Percentiles rank a stretch among this genome's conserved stretches.
phyloP scores from a whole-genome alignment of 768 basidiomycete species.

The Plicaturopsis crispa region DNA sequence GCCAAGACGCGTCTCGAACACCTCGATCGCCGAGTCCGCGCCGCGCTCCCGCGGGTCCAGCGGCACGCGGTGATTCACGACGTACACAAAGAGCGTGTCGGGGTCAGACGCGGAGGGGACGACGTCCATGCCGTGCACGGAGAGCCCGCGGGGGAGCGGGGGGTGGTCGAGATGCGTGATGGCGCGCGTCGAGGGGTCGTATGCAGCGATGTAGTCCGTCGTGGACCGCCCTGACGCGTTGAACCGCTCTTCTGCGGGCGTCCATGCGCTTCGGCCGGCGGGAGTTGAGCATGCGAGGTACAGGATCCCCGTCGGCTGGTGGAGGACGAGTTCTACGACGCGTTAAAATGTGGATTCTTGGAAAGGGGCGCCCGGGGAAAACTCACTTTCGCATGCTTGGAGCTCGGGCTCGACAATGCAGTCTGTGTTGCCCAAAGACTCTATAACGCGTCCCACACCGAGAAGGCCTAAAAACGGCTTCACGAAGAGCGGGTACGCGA shows the following conservation, averaged over 20 bases:
- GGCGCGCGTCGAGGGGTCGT: conserved; percentile 37
- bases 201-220: conserved; percentile 53
- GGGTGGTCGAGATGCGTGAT: conserved; percentile 38
- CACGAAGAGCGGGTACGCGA: conserved; percentile 39
- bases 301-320: conserved; percentile 45
- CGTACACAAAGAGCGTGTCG: conserved; percentile 50
- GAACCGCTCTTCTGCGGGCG: conserved; percentile 29
- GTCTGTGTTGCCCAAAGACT: conserved; percentile 36
- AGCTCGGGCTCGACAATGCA: conserved; percentile 47
- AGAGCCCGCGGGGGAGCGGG: conserved; percentile 32
- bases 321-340: conserved; percentile 61
- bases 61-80: conserved; percentile 58
- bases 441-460: conserved; percentile 41
- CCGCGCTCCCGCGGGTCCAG: conserved; percentile 45
- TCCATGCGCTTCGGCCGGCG: conserved; percentile 41
- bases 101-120: conserved; percentile 43
- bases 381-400: conserved; percentile 68
- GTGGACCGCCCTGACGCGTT: conserved; percentile 30
- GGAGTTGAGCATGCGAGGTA: conserved; percentile 60
- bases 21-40: conserved; percentile 67
- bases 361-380: conserved; percentile 18
- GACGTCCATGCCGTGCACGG: conserved; percentile 64
- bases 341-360: conserved; percentile 12
- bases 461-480: conserved; percentile 32
- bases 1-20: conserved; percentile 50